phyloP scores from a whole-genome alignment of 2,329 filamentous ascomycete species.

The Fusarium sp. region DNA sequence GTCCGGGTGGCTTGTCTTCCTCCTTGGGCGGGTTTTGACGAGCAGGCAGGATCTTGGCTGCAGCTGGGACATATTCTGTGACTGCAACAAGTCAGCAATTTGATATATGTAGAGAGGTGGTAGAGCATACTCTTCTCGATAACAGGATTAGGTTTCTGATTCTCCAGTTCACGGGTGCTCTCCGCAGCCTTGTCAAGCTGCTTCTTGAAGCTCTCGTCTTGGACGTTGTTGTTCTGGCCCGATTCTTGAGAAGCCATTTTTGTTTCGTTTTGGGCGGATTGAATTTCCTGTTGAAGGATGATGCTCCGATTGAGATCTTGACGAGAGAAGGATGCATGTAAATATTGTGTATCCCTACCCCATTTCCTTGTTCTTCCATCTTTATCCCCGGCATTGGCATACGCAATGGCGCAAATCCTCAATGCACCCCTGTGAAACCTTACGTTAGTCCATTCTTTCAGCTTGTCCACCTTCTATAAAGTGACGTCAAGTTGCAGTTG shows the following conservation, averaged over 20 bases:
- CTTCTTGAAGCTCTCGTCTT: conserved; percentile 51
- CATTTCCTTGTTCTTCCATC: conserved; percentile 22
- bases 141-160: conserved; percentile 47
- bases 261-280: neutral
- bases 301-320: neutral
- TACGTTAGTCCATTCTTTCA: conserved; percentile 1
- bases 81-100: conserved; percentile 44
- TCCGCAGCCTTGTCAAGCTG: conserved; percentile 55
- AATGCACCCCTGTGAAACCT: conserved; percentile 26
- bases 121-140: conserved; percentile 54
- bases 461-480: neutral
- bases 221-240: conserved; percentile 5
- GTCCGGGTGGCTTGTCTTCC: conserved; percentile 41
- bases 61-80: conserved; percentile 55
- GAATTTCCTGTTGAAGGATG: conserved; percentile 10
- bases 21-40: conserved; percentile 42
- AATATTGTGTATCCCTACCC: conserved; percentile 7
- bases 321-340: neutral
- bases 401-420: conserved; percentile 35
- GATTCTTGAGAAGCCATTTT: conserved; percentile 29
- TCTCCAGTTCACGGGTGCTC: conserved; percentile 44
- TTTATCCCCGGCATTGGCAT: conserved; percentile 30
- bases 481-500: conserved; percentile 38
- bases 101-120: neutral
- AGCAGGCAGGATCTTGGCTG: conserved; percentile 52